Conservation (phyloP, 768 basidiomycete species). For the Amanita polypyramis region DNA sequence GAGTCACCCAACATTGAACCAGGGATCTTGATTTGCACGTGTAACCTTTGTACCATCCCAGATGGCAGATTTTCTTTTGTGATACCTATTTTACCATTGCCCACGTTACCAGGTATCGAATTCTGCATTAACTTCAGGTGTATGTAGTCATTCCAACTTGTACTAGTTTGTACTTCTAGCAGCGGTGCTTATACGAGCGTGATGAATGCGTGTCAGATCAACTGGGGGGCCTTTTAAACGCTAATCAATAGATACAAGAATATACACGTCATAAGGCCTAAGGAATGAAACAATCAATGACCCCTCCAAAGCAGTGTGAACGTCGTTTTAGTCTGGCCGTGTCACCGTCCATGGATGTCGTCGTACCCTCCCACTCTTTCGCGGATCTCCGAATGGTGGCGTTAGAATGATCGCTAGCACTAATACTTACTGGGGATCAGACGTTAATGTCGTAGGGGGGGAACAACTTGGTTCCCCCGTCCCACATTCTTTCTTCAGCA, state of each 20-base stretch:
- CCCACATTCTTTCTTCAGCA: conserved; percentile 28
- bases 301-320: no score
- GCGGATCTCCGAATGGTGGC: conserved; percentile 19
- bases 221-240: neutral
- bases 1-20: neutral
- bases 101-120: no score
- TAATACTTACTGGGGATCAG: conserved; percentile 8
- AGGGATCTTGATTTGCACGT: no score
- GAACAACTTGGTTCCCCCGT: neutral
- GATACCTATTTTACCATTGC: neutral
- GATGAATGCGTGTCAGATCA: neutral
- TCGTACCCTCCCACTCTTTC: conserved; percentile 23
- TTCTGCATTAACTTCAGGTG: no score
- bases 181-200: neutral
- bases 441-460: neutral
- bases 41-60: no score
- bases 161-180: no score
- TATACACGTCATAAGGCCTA: no score
- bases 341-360: conserved; percentile 11
- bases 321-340: neutral
- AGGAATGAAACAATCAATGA: no score
- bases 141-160: no score
- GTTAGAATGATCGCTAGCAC: neutral
- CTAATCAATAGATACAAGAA: no score
- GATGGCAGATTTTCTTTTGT: no score